These are phyloP conservation scores for Xerocomellus amylosporus DNA, from an alignment of 768 basidiomycete species.

Conservation along the genomic window DNA sequence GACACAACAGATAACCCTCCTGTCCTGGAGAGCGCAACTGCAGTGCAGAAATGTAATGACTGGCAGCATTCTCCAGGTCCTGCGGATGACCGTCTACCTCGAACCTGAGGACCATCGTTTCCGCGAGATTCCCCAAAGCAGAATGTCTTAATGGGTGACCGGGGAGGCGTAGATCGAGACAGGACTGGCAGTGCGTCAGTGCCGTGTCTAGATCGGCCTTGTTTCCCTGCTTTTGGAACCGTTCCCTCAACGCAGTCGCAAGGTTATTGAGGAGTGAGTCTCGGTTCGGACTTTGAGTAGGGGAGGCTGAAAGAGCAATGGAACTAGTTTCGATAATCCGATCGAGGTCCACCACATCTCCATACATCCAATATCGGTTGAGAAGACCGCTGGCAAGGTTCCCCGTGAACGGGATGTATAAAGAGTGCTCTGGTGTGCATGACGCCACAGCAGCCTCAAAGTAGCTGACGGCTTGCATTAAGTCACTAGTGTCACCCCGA, in stretches of 20 bases:
- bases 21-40: constrained; percentile 15
- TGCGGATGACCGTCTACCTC: constrained; percentile 18
- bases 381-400: constrained; percentile 22
- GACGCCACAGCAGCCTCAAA: constrained; percentile 11
- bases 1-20: constrained; percentile 4
- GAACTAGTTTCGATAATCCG: constrained; percentile 14
- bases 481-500: constrained; percentile 19
- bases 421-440: constrained; percentile 9
- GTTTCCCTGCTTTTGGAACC: constrained; percentile 14
- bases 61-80: constrained; percentile 25
- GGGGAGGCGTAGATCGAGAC: constrained; percentile 22
- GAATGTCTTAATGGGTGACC: constrained; percentile 14
- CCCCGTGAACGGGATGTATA: constrained; percentile 15
- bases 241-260: constrained; percentile 16
- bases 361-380: constrained; percentile 14
- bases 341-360: constrained; percentile 20
- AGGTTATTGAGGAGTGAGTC: constrained; percentile 25
- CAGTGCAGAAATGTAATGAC: constrained; percentile 14
- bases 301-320: constrained; percentile 4
- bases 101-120: constrained; percentile 21
- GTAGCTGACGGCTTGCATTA: constrained; percentile 17
- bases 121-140: constrained; percentile 22
- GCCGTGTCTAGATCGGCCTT: constrained; percentile 20
- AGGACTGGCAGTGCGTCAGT: constrained; percentile 10
- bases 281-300: constrained; percentile 6